Evolutionary conservation across 1,139 yeast genomes (phyloP), one percentile per base, ranked within the genome.

Genomic region (Saccharomyces uvarum): DNA sequence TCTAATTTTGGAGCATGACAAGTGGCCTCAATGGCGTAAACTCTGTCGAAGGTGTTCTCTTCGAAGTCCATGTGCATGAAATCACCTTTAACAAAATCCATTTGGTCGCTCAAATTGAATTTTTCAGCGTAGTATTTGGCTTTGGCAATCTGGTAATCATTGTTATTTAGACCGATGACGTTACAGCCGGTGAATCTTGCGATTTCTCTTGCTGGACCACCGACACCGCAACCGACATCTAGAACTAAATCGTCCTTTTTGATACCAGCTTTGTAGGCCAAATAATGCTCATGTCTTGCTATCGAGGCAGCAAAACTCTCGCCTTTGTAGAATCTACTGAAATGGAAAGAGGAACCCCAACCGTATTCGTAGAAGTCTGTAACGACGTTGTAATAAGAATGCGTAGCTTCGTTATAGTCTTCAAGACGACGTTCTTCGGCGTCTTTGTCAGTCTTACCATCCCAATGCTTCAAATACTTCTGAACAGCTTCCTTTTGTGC

Each of bases 341-440:
- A 93, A 74, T 93, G 99, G 88, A 93, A 93, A n/a, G 97, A 88
- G 26, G 97, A 81, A 60, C 99, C 99, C 99, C 99, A 93, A 50
- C 99, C 99, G 73, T 93, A 93, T 77, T 93, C 99, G 78, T 93
- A 93, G 65, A 81, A 88, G 73, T 93, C 99, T 44, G 99, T 91
- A 54, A 89, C 98, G 70, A 93, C 83, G 77, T 93, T 93, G 78
- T 93, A 93, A 79, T 90, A 93, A 70, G 95, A 96, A 73, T 88
- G 93, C 56, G 99, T 93, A 66, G 90, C 81, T 65, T 86, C 84
- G 56, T 96, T 87, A 76, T 93, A 93, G 73, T 88, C 96, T 49
- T 78, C 80, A 60, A 88, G 76, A 74, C 98, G 83, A 64, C 82
- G 81, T 61, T 81, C 77, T 70, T 86, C 93, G 47, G 82, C 76